These are phyloP conservation scores for Epicoccum sorghinum DNA, from an alignment of 2,329 filamentous ascomycete genomes.

Conservation along the genomic window DNA sequence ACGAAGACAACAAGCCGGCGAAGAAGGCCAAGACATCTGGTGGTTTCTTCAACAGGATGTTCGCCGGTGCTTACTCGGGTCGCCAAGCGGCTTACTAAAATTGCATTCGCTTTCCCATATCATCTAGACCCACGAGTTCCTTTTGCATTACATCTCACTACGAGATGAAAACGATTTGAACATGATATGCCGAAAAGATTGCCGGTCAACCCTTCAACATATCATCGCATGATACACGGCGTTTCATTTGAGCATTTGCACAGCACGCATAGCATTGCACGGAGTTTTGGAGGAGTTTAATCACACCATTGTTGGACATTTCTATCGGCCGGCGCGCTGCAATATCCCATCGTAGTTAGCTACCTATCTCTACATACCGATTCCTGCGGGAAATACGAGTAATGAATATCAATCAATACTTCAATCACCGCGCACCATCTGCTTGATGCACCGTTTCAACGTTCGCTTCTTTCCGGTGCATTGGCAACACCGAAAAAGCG, in stretches of 20 bases:
- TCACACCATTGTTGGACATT: constrained; percentile 9
- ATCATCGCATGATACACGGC: constrained; percentile 18
- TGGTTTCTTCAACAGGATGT: constrained; percentile 49
- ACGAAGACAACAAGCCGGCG: constrained; percentile 48
- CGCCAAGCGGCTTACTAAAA: constrained; percentile 40
- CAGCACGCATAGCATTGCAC: constrained; percentile 18
- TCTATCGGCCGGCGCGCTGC: constrained; percentile 16
- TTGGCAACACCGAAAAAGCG: constrained; percentile 6
- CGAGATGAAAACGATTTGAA: constrained; percentile 18
- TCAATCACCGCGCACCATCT: constrained; percentile 8
- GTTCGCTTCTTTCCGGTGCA: constrained; percentile 18
- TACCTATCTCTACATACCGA: constrained; percentile 9
- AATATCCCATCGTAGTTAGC: constrained; percentile 20
- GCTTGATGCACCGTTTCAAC: constrained; percentile 8
- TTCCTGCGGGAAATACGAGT: constrained; percentile 12
- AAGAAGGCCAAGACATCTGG: constrained; percentile 49
- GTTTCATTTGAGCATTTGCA: constrained; percentile 19
- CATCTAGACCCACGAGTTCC: constrained; percentile 29
- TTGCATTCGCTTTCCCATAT: constrained; percentile 36
- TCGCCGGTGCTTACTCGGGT: constrained; percentile 35
- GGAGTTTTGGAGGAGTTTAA: constrained; percentile 14
- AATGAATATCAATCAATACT: constrained; percentile 19
- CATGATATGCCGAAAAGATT: constrained; percentile 19
- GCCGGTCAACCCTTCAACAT: constrained; percentile 18
- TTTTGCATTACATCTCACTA: constrained; percentile 25